Evolutionary conservation across 2,329 filamentous ascomycete species (phyloP).

Genomic region (Penicillium nordicum): DNA sequence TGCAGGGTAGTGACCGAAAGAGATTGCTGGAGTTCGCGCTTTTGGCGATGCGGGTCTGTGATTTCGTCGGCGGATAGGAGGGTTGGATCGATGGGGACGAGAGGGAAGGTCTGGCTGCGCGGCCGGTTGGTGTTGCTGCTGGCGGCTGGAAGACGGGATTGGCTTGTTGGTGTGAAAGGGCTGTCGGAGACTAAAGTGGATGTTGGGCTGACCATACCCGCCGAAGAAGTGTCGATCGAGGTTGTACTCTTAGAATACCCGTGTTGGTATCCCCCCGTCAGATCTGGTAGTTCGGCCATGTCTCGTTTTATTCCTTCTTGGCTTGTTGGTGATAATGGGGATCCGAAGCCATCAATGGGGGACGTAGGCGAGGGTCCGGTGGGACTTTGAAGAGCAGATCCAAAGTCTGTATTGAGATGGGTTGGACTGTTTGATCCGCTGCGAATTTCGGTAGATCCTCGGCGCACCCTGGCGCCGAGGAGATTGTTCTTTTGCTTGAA

Average conservation of each 20-base stretch:
- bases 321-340: conserved; percentile 67
- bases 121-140: conserved; percentile 65
- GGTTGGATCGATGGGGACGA: conserved; percentile 52
- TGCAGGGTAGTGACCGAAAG: conserved; percentile 47
- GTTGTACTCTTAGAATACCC: conserved; percentile 65
- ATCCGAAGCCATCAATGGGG: conserved; percentile 58
- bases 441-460: conserved; percentile 48
- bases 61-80: conserved; percentile 50
- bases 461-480: conserved; percentile 52
- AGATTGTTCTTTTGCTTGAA: conserved; percentile 87
- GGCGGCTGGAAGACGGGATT: conserved; percentile 47
- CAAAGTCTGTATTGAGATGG: conserved; percentile 54
- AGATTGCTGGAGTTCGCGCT: conserved; percentile 45
- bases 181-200: conserved; percentile 77
- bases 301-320: conserved; percentile 66
- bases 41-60: conserved; percentile 55
- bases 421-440: conserved; percentile 68
- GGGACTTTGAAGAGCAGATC: conserved; percentile 61
- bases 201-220: conserved; percentile 68
- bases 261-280: conserved; percentile 58
- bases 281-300: conserved; percentile 59
- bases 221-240: conserved; percentile 66
- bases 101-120: conserved; percentile 84
- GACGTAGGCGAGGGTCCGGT: conserved; percentile 70
- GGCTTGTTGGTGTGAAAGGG: conserved; percentile 59